Percentiles rank a stretch among this genome's conserved stretches.
phyloP scores from a whole-genome alignment of 768 basidiomycete genomes.

The Pisolithus albus region DNA sequence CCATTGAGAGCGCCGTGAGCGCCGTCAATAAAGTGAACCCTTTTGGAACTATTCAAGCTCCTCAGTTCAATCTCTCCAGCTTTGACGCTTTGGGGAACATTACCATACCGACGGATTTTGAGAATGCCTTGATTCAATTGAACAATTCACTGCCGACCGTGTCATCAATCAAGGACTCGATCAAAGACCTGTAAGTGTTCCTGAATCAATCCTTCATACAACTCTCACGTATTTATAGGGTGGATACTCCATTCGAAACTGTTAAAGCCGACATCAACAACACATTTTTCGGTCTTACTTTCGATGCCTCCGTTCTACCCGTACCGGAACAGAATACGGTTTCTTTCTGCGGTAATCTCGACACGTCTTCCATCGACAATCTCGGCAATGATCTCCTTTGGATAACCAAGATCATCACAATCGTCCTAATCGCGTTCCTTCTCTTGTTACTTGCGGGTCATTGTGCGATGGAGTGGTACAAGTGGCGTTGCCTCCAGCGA shows the following conservation, averaged over 20 bases:
- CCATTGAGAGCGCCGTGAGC: constrained; percentile 55
- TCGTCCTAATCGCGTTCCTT: constrained; percentile 67
- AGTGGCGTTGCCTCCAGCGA: constrained; percentile 64
- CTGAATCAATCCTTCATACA: background rate
- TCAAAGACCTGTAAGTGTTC: constrained; percentile 58
- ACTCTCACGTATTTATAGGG: constrained; percentile 32
- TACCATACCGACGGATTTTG: constrained; percentile 70
- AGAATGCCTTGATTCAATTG: constrained; percentile 63
- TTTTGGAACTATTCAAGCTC: constrained; percentile 59
- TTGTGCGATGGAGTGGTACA: constrained; percentile 81
- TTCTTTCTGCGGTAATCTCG: constrained; percentile 70
- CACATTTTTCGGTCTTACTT: constrained; percentile 67
- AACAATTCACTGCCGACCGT: constrained; percentile 79
- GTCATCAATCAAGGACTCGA: constrained; percentile 58
- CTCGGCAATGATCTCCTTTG: constrained; percentile 74
- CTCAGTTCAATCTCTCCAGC: constrained; percentile 69
- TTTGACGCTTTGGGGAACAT: constrained; percentile 71
- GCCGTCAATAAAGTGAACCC: constrained; percentile 74
- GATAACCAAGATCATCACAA: constrained; percentile 70
- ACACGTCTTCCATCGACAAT: constrained; percentile 81
- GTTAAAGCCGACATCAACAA: constrained; percentile 86
- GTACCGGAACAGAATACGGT: constrained; percentile 65
- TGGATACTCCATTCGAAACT: constrained; percentile 82
- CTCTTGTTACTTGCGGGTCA: constrained; percentile 67
- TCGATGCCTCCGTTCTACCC: constrained; percentile 68